These are phyloP conservation scores for Excoecaria cochinchinensis DNA, from an alignment of 345 rosid genomes.

Conservation along the genomic window DNA sequence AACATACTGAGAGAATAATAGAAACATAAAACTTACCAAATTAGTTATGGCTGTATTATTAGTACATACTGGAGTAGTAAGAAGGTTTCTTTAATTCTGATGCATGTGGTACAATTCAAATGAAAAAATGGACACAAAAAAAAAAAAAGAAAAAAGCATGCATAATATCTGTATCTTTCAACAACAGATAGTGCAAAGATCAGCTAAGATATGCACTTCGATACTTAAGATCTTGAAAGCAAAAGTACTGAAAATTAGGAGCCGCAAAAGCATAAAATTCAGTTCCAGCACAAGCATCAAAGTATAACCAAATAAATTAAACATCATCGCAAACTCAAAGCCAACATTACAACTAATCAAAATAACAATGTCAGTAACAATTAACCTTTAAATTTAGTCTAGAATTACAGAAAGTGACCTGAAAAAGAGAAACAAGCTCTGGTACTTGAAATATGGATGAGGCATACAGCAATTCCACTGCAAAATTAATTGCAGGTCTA, in stretches of 20 bases:
- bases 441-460: conserved; percentile 65
- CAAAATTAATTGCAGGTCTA: conserved; percentile 74
- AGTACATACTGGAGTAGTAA: background rate
- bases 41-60: background rate
- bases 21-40: background rate
- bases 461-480: conserved; percentile 87
- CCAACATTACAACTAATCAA: background rate
- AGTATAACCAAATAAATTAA: conserved; percentile 6
- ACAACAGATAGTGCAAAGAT: background rate
- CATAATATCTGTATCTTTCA: background rate
- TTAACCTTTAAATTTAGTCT: background rate
- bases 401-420: conserved; percentile 44
- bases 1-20: background rate
- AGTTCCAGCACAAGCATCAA: conserved; percentile 12
- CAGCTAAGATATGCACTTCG: background rate
- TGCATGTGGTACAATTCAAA: background rate
- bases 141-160: background rate
- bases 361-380: background rate
- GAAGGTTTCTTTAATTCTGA: background rate
- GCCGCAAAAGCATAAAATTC: background rate
- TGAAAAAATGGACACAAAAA: background rate
- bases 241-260: background rate
- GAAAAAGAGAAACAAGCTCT: conserved; percentile 76
- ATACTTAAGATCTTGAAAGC: background rate
- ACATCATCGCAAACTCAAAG: background rate